Percentiles rank a stretch among this genome's conserved stretches.
phyloP scores from a whole-genome alignment of 192 early-diverging fungal species.

The Coemansia biformis region DNA sequence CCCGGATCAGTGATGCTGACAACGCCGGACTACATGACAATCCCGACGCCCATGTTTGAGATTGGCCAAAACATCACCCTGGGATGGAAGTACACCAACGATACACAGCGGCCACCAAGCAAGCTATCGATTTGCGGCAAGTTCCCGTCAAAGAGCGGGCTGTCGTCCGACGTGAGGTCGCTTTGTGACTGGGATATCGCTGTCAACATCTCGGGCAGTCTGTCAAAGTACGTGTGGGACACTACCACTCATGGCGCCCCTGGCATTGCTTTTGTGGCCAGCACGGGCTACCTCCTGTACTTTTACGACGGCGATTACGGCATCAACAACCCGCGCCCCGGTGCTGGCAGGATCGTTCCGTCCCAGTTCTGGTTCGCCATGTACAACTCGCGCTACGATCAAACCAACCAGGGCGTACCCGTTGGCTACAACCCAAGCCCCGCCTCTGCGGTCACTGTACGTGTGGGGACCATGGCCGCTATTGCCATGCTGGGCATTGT shows the following conservation, averaged over 20 bases:
- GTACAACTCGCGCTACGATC: slow-evolving; percentile 43
- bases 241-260: slow-evolving; percentile 27
- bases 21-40: slow-evolving; percentile 23
- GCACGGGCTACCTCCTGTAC: slow-evolving; percentile 31
- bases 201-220: slow-evolving; percentile 29
- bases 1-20: slow-evolving; percentile 20
- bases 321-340: slow-evolving; percentile 19
- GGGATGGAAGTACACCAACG: slow-evolving; percentile 37
- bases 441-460: slow-evolving; percentile 8
- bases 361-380: slow-evolving; percentile 37
- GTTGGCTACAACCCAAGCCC: slow-evolving; percentile 37
- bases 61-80: slow-evolving; percentile 33
- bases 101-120: slow-evolving; percentile 20
- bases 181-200: slow-evolving; percentile 46
- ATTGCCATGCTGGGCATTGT: slow-evolving; percentile 10
- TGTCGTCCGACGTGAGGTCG: slow-evolving; percentile 5
- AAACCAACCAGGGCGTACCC: slow-evolving; percentile 40
- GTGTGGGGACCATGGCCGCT: slow-evolving; percentile 11
- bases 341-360: slow-evolving; percentile 26
- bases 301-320: slow-evolving; percentile 45
- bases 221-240: slow-evolving; percentile 38
- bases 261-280: slow-evolving; percentile 28
- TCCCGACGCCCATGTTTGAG: slow-evolving; percentile 44
- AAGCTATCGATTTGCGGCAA: slow-evolving; percentile 42
- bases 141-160: slow-evolving; percentile 27